Evolutionary conservation across 495 filamentous ascomycete species (phyloP), one percentile per base, ranked within the genome.

Genomic region (Penicillium paxilli): DNA sequence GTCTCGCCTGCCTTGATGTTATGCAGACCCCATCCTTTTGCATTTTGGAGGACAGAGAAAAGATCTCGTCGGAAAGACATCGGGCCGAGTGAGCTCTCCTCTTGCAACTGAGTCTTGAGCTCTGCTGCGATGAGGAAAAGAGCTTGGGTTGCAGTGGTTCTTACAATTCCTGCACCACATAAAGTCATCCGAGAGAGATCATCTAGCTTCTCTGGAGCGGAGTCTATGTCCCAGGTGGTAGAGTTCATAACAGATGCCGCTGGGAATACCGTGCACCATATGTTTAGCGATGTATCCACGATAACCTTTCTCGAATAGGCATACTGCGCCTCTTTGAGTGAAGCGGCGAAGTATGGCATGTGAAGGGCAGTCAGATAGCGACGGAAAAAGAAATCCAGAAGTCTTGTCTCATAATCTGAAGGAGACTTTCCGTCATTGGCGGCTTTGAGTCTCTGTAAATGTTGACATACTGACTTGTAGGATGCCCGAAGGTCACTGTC

Each of bases 1-100:
- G 77, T 82, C 62, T 84, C 78, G 3, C 83, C 83, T 2, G 67
- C 69, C 33, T 71, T 41, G 4, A 85, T 70, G 26, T 64, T 67
- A 9, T 52, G 52, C 60, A 79, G 61, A 0, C 48, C 26, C 76
- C 77, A 84, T 4, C 47, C 47, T 33, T 71, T 72, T 0, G 76
- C 72, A 22, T 84, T 74, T 0, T 73, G 61, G 3, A 85, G 7
- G 3, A 80, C 66, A 2, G 65, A 48, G 2, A 84, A 51, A 19
- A 86, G 55, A 52, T 85, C 81, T 0, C 65, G 65, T 10, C 81
- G 72, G 1, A 79, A 55, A 21, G 62, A 58, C 0, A 69, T 67
- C 4, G 77, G 74, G 0, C 74, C 70, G 7, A 82, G 63, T 4
- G 68, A 55, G 44, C 80, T 70, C 4, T 82, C 77, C n/a, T 83